Evolutionary conservation across 768 basidiomycete species (phyloP).

Genomic region (Rhizopogon vesiculosus): DNA sequence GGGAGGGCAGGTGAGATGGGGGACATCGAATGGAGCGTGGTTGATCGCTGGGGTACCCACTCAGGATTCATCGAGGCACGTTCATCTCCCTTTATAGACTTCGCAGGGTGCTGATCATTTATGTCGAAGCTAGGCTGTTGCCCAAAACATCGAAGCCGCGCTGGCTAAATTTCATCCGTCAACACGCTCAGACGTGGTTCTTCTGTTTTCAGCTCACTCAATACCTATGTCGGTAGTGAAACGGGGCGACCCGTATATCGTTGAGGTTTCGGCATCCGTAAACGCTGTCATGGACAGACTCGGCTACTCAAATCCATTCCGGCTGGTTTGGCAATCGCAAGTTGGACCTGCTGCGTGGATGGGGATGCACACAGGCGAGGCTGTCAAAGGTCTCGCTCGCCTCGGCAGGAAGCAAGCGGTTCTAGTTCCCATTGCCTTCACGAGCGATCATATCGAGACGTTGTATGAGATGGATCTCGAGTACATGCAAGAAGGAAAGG

Average conservation of each 20-base stretch:
- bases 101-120: background rate
- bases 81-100: background rate
- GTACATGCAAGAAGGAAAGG: conserved; percentile 84
- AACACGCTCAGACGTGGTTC: conserved; percentile 66
- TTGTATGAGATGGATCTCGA: conserved; percentile 95
- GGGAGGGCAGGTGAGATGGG: conserved; percentile 59
- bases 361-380: conserved; percentile 92
- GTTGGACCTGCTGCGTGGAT: conserved; percentile 98
- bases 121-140: conserved; percentile 61
- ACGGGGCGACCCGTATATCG: conserved; percentile 95
- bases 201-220: conserved; percentile 97
- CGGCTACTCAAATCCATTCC: conserved; percentile 76
- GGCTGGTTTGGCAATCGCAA: conserved; percentile 96
- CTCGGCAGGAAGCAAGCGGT: conserved; percentile 74
- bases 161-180: conserved; percentile 73
- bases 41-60: conserved; percentile 97
- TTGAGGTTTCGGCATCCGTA: conserved; percentile 94
- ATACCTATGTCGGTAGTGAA: conserved; percentile 98
- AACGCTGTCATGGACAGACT: conserved; percentile 90
- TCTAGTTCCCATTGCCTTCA: conserved; percentile 95
- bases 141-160: conserved; percentile 82
- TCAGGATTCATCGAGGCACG: conserved; percentile 89
- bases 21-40: conserved; percentile 90
- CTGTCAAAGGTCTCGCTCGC: conserved; percentile 81
- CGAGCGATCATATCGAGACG: conserved; percentile 98